Evolutionary conservation across 352 stramenopile genomes (phyloP).

Genomic region (Pilasporangium apinafurcum): DNA sequence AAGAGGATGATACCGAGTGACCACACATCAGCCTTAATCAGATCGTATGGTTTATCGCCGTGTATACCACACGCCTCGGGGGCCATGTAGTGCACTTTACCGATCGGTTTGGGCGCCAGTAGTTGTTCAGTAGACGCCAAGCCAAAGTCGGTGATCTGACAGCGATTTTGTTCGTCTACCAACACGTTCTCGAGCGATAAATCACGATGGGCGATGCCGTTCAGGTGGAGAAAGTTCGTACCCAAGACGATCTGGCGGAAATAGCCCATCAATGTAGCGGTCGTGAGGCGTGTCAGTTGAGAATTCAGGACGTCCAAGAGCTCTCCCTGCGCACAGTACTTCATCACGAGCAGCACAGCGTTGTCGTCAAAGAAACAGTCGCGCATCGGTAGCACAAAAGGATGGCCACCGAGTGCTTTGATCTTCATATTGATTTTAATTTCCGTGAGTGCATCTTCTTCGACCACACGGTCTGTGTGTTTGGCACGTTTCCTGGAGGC

Average conservation of each 20-base stretch:
- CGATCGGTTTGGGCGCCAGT: constrained; percentile 23
- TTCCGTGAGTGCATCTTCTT: constrained; percentile 69
- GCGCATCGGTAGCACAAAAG: constrained; percentile 55
- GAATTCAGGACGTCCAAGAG: constrained; percentile 69
- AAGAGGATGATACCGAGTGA: constrained; percentile 79
- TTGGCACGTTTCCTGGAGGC: constrained; percentile 42
- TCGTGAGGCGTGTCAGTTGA: constrained; percentile 19
- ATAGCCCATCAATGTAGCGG: constrained; percentile 32
- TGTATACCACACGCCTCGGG: constrained; percentile 38
- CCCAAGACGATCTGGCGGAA: constrained; percentile 47
- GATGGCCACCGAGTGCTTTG: constrained; percentile 54
- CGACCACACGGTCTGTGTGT: constrained; percentile 33
- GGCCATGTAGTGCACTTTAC: constrained; percentile 67
- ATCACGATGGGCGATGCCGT: constrained; percentile 41
- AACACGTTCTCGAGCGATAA: constrained; percentile 57
- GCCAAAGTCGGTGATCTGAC: constrained; percentile 61
- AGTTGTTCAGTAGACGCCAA: constrained; percentile 15
- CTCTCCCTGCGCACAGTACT: constrained; percentile 62
- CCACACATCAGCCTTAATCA: constrained; percentile 64
- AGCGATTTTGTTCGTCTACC: constrained; percentile 16
- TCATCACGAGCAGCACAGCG: constrained; percentile 60
- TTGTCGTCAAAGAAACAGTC: constrained; percentile 64
- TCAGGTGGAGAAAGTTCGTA: constrained; percentile 31
- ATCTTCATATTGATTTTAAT: constrained; percentile 64
- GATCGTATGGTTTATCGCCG: constrained; percentile 44